Base-by-base conservation (phyloP, 192 early-diverging fungal genomes). In the Linnemannia schmuckeri region DNA sequence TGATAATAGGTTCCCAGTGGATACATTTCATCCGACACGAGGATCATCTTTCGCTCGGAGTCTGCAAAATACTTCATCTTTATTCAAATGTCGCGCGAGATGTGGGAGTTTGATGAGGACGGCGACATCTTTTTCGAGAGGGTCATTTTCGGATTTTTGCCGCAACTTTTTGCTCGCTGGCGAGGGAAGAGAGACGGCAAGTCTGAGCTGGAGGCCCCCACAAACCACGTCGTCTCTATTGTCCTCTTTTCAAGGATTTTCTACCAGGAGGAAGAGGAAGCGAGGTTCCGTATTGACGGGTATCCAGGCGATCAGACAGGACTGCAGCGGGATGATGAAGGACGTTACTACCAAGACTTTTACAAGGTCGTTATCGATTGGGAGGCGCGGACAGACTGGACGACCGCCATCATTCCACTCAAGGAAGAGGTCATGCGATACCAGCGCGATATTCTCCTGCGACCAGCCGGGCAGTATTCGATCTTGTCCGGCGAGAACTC, bases 101-200 rank as follows among this genome's bases (percentile, higher is more conserved):
- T 99, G 97, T 98, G 96, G 96, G 95, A 97, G 52, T 99, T 98
- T 92, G 97, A 97, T 74, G 98, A 99, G 80, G 98, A 99, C 82
- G 97, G 98, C 12, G 96, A 99, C 84, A 89, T 99, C 35, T 97
- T 95, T 87, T 98, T 96, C 90, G 98, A 98, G 88, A 97, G 97
- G 87, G 96, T 94, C 7, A 94, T 99, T 68, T 94, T 96, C 83
- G 94, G 94, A 72, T 99, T 98, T 84, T 88, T 99, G 20, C 95
- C 96, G 0, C 94, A 97, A 69, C 89, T 99, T 72, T 99, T 99
- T 88, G 85, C 91, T 78, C 90, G 93, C 71, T 99, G 98, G 98
- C 94, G 93, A 79, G 85, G 85, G 78, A 87, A 87, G 74, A 87
- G 85, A 74, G 85, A 87, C 33, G 85, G 85, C 9, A 87, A 87